Conservation (phyloP, 257 asterid species). For the Ilex asprella region DNA sequence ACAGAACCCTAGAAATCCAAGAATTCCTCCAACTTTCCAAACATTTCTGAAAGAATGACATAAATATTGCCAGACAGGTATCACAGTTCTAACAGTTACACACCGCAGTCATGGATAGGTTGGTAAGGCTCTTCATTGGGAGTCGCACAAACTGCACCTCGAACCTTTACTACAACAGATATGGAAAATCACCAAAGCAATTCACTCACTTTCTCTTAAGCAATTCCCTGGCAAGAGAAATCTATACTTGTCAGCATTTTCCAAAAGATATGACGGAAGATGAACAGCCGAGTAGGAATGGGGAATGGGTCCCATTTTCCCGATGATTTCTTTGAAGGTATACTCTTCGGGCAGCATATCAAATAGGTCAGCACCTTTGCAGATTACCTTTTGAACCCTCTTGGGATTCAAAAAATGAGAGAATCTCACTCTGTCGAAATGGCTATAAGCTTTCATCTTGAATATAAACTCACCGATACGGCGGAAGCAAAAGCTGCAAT, state of each 20-base stretch:
- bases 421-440: not conserved
- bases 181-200: not conserved
- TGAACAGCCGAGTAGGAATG: constrained; percentile 4
- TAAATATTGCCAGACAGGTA: not conserved
- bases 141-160: not conserved
- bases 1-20: not conserved
- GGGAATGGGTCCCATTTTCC: constrained; percentile 16
- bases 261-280: not conserved
- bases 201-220: not conserved
- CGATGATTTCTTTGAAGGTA: constrained; percentile 11
- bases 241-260: not conserved
- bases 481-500: constrained; percentile 14
- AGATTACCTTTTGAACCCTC: not conserved
- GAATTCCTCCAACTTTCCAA: not conserved
- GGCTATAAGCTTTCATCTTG: constrained; percentile 1
- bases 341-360: constrained; percentile 1
- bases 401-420: not conserved
- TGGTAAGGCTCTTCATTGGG: not conserved
- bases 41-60: not conserved
- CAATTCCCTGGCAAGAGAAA: not conserved
- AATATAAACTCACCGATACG: not conserved
- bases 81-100: not conserved
- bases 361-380: not conserved
- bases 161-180: not conserved
- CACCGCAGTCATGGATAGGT: not conserved